Conservation (phyloP, 176 grass and related monocot species). For the Paspalum vaginatum region DNA sequence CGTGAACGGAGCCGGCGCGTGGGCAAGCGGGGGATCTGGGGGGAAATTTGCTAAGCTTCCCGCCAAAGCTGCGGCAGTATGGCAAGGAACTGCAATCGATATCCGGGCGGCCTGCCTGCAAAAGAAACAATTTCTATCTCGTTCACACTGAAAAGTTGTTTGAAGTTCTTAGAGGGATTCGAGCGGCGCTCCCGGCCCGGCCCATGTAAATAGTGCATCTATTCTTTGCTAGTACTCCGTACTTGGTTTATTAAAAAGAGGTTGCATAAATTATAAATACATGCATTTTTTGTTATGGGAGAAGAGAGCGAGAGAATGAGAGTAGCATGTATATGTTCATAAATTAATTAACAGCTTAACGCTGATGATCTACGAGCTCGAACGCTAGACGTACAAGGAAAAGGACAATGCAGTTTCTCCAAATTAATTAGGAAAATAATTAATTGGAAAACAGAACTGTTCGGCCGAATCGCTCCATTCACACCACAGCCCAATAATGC, state of each 20-base stretch:
- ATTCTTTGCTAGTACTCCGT: no score
- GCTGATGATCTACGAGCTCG: no score
- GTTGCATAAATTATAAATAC: no score
- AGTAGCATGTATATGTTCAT: background rate
- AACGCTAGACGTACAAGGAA: no score
- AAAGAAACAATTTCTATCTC: no score
- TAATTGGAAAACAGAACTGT: background rate
- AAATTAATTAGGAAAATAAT: background rate
- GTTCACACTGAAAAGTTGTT: no score
- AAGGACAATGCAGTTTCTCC: background rate
- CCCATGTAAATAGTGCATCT: no score
- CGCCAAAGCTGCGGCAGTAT: conserved; percentile 33
- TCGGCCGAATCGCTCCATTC: conserved; percentile 9
- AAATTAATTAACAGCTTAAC: background rate
- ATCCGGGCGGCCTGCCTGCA: background rate
- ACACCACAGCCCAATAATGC: background rate
- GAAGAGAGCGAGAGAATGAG: no score
- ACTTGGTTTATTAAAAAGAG: no score
- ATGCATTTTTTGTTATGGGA: no score
- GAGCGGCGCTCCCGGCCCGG: no score
- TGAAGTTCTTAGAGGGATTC: no score
- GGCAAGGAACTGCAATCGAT: background rate
- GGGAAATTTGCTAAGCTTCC: conserved; percentile 30
- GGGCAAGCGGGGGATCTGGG: background rate
- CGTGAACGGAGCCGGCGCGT: background rate